Conservation (phyloP, 805 yeast species). For the Candida ipomoeae region DNA sequence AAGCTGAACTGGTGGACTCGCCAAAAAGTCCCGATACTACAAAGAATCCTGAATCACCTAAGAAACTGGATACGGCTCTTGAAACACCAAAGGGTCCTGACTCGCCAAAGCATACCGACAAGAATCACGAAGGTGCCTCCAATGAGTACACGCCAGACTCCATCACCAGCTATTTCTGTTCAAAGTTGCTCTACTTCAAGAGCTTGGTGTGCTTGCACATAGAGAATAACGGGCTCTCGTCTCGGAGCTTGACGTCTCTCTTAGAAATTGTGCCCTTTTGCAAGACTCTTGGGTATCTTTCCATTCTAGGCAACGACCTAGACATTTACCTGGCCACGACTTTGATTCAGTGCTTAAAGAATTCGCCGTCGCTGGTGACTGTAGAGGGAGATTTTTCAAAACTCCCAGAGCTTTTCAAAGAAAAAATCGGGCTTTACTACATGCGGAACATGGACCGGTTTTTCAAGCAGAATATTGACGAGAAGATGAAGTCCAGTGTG, state of each 20-base stretch:
- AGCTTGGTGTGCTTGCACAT: conserved; percentile 63
- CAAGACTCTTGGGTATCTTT: conserved; percentile 59
- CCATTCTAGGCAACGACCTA: conserved; percentile 60
- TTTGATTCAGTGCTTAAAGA: conserved; percentile 64
- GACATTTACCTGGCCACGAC: conserved; percentile 61
- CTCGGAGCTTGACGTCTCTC: conserved; percentile 53
- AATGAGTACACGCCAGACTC: conserved; percentile 13
- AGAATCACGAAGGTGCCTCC: not conserved
- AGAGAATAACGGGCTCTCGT: conserved; percentile 59
- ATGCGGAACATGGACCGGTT: conserved; percentile 75
- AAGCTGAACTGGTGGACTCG: not conserved
- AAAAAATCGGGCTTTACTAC: conserved; percentile 71
- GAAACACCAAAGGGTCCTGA: no score
- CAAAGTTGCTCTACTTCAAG: conserved; percentile 65
- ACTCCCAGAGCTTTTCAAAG: conserved; percentile 59
- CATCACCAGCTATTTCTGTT: conserved; percentile 52
- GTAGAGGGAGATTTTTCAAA: conserved; percentile 63
- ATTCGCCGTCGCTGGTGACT: conserved; percentile 59
- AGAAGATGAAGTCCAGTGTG: conserved; percentile 32
- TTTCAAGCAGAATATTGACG: conserved; percentile 23
- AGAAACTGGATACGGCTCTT: no score
- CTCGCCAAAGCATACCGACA: no score
- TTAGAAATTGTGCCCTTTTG: conserved; percentile 71
- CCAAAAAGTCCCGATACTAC: not conserved
- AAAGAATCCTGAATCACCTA: no score